phyloP scores from a whole-genome alignment of 176 grass and related monocot genomes.

The Pontederia crassipes region DNA sequence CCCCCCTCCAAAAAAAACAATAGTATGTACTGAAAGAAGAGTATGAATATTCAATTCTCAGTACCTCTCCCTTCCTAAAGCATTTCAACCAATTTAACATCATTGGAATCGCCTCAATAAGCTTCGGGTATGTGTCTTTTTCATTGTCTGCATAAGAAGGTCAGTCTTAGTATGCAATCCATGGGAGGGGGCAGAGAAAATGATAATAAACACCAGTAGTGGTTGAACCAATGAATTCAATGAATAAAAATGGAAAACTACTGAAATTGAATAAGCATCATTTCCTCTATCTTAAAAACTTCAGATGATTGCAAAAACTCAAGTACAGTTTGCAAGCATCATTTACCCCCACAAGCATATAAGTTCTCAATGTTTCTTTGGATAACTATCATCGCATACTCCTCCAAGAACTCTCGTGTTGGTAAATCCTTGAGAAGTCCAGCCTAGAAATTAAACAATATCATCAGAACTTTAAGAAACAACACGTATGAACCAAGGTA shows the following conservation, averaged over 20 bases:
- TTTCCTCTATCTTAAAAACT: too few relatives aligned
- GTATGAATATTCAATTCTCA: not conserved
- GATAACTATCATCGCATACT: constrained; percentile 59
- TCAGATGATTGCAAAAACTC: too few relatives aligned
- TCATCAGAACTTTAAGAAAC: not conserved
- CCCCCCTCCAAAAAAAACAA: too few relatives aligned
- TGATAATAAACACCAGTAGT: too few relatives aligned
- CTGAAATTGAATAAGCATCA: too few relatives aligned
- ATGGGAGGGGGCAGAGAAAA: too few relatives aligned
- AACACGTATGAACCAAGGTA: constrained; percentile 17
- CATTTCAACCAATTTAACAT: constrained; percentile 65
- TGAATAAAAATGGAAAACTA: too few relatives aligned
- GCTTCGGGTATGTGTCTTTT: constrained; percentile 35
- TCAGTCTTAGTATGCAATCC: not conserved
- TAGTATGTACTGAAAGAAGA: too few relatives aligned
- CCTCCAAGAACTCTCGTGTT: constrained; percentile 60
- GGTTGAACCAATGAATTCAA: too few relatives aligned
- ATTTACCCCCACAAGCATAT: constrained; percentile 77
- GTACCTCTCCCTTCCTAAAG: constrained; percentile 47
- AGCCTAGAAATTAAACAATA: constrained; percentile 37
- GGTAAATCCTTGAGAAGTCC: constrained; percentile 61
- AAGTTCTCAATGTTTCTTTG: constrained; percentile 79
- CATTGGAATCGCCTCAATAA: constrained; percentile 64
- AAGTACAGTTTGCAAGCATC: not conserved
- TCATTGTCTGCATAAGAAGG: constrained; percentile 50